phyloP scores from a whole-genome alignment of 2,329 filamentous ascomycete species.

The Claviceps capensis region DNA sequence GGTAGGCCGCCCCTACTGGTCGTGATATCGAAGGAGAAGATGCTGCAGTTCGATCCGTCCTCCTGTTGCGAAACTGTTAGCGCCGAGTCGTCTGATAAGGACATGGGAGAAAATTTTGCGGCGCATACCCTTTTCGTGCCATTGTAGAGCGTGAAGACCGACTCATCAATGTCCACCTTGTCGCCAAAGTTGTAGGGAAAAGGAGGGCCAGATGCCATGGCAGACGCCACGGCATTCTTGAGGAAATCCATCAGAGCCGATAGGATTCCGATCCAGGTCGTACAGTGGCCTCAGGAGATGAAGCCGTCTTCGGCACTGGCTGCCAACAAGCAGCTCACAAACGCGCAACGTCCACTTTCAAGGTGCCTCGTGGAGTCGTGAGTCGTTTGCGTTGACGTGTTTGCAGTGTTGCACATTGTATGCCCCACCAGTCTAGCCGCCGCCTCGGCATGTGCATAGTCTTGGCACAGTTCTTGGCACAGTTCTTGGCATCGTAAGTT shows the following conservation, averaged over 20 bases:
- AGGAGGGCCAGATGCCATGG: conserved; percentile 85
- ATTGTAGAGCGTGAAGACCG: conserved; percentile 94
- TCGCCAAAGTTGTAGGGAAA: conserved; percentile 92
- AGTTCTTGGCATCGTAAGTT: too few relatives aligned
- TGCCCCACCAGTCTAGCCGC: too few relatives aligned
- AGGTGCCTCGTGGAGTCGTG: too few relatives aligned
- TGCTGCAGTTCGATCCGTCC: conserved; percentile 86
- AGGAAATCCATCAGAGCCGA: conserved; percentile 71
- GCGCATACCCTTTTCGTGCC: conserved; percentile 65
- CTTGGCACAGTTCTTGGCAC: too few relatives aligned
- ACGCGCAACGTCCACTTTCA: background rate
- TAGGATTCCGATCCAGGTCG: background rate
- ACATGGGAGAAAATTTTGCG: background rate
- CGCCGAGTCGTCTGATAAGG: background rate
- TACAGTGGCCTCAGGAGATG: background rate
- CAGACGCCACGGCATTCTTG: conserved; percentile 92
- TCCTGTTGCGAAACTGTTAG: conserved; percentile 41
- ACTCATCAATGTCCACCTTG: conserved; percentile 79
- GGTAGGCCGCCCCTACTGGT: conserved; percentile 70
- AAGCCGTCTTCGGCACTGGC: background rate
- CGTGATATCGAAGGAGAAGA: conserved; percentile 87
- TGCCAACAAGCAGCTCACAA: background rate
- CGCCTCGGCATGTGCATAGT: too few relatives aligned
- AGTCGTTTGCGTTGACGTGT: too few relatives aligned
- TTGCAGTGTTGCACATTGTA: too few relatives aligned